Percentiles rank a stretch among this genome's conserved stretches.
These are phyloP conservation scores for Mucor indicus DNA, from an alignment of 371 early-diverging fungal genomes.

Conservation along the genomic window DNA sequence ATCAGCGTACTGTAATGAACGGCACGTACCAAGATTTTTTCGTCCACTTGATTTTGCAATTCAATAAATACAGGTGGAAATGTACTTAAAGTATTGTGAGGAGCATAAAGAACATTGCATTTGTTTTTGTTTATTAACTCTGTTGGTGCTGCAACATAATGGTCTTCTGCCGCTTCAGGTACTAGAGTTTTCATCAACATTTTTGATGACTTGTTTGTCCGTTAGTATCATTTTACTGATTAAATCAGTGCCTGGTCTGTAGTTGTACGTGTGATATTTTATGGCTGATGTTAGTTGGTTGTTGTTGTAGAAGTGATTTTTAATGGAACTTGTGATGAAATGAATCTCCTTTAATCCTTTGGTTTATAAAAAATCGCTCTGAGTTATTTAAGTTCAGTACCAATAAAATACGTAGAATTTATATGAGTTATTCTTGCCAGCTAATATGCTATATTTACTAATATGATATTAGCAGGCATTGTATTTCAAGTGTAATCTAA, in stretches of 20 bases:
- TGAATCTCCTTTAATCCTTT: no score
- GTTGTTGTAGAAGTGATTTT: no score
- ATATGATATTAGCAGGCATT: no score
- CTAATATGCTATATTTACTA: no score
- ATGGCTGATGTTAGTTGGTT: no score
- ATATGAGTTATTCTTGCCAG: no score
- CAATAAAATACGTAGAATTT: no score
- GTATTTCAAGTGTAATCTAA: no score
- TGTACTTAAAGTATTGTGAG: constrained; percentile 11
- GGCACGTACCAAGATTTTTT: constrained; percentile 6
- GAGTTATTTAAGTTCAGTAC: no score
- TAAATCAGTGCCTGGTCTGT: constrained; percentile 12
- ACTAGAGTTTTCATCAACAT: constrained; percentile 5
- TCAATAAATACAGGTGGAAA: constrained; percentile 10
- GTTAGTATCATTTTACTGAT: constrained; percentile 14
- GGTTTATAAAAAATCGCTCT: no score
- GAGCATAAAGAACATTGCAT: constrained; percentile 11
- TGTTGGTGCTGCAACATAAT: constrained; percentile 7
- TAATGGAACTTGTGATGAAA: no score
- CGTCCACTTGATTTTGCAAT: constrained; percentile 11
- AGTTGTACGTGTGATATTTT: no score
- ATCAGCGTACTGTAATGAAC: constrained; percentile 11
- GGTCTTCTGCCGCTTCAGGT: constrained; percentile 14
- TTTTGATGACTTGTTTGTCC: constrained; percentile 5
- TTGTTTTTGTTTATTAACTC: constrained; percentile 13